Percentiles rank a stretch among this genome's conserved stretches.
These are phyloP conservation scores for Nymphaea colorata DNA, from an alignment of 164 flowering plant species.

Conservation along the genomic window DNA sequence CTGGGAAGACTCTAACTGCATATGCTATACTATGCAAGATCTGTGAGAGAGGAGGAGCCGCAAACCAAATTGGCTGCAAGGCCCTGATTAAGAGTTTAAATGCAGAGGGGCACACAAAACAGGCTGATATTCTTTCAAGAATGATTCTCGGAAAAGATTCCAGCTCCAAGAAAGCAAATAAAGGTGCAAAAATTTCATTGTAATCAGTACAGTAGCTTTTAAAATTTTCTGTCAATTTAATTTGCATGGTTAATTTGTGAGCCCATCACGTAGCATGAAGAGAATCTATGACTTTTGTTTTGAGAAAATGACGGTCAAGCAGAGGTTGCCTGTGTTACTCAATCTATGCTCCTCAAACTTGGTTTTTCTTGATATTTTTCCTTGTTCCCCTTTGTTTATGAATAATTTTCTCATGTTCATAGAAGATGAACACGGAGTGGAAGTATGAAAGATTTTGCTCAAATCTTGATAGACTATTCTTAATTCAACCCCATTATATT, in stretches of 20 bases:
- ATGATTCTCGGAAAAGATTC: conserved; percentile 34
- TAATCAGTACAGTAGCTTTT: conserved; percentile 5
- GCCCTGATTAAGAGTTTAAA: conserved; percentile 68
- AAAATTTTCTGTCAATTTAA: background rate
- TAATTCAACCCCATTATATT: too few relatives aligned
- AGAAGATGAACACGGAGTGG: background rate
- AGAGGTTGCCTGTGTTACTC: background rate
- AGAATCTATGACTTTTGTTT: background rate
- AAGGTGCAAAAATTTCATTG: conserved; percentile 14
- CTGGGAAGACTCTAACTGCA: conserved; percentile 91
- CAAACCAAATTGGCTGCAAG: conserved; percentile 40
- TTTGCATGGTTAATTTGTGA: background rate
- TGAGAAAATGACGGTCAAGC: background rate
- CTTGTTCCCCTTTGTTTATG: background rate
- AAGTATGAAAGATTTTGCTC: too few relatives aligned
- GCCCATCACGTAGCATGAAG: background rate
- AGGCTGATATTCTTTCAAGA: conserved; percentile 86
- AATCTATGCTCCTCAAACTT: background rate
- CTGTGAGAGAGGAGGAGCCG: conserved; percentile 57
- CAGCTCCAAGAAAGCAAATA: conserved; percentile 36
- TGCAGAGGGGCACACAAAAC: conserved; percentile 83
- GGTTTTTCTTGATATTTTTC: background rate
- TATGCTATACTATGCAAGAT: conserved; percentile 76
- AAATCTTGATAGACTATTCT: too few relatives aligned
- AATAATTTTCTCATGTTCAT: background rate